These are phyloP conservation scores for Talaromyces sp. DNA, from an alignment of 2,329 filamentous ascomycete genomes.

Conservation along the genomic window DNA sequence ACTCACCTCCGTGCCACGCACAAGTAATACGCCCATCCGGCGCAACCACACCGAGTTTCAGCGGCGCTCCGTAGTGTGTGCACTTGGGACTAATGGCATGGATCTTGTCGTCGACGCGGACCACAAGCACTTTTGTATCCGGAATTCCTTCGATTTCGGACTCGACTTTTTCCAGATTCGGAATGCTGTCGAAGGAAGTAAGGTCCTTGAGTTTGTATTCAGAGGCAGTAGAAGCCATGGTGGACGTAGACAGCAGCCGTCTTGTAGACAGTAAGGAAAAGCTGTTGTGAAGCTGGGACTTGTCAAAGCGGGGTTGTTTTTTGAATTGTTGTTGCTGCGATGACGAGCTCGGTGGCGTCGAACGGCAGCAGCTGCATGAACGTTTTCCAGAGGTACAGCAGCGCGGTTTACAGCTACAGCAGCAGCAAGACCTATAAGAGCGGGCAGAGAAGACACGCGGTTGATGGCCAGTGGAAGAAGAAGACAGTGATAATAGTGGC, in stretches of 20 bases:
- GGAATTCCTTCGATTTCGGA: conserved; percentile 86
- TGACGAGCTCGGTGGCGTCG: neutral
- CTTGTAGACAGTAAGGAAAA: conserved; percentile 1
- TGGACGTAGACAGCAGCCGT: conserved; percentile 10
- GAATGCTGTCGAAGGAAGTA: conserved; percentile 61
- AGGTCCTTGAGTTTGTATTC: conserved; percentile 64
- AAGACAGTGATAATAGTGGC: neutral
- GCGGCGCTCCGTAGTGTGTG: conserved; percentile 84
- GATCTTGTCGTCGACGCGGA: conserved; percentile 70
- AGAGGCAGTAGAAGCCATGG: conserved; percentile 25
- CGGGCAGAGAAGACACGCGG: neutral
- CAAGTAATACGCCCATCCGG: conserved; percentile 80
- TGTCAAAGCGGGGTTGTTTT: neutral
- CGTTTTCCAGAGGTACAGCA: conserved; percentile 5
- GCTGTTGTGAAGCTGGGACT: neutral
- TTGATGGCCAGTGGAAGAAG: neutral
- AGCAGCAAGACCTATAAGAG: neutral
- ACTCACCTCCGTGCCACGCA: conserved; percentile 86
- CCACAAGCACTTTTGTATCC: conserved; percentile 76
- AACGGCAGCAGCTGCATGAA: conserved; percentile 4
- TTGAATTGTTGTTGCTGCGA: neutral
- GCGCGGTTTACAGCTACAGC: conserved; percentile 8
- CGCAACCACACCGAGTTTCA: conserved; percentile 79
- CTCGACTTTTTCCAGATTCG: conserved; percentile 78
- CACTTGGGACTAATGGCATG: conserved; percentile 81